Evolutionary conservation across 2,329 filamentous ascomycete species (phyloP), one percentile per base, ranked within the genome.

Genomic region (Botrytis deweyae): DNA sequence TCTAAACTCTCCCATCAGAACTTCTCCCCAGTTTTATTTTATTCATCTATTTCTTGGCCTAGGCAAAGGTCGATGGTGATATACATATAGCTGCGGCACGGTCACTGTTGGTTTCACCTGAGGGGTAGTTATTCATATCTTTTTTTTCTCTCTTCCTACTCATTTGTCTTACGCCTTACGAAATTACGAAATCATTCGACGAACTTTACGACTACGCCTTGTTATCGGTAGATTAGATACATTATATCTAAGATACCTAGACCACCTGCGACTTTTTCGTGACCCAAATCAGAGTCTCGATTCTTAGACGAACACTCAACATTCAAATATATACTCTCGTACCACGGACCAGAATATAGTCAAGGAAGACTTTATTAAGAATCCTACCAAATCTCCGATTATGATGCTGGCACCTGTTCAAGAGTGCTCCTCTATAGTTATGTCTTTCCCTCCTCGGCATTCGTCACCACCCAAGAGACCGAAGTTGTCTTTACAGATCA

Each of bases 401-500:
- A 79, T 78, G 74, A 80, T 80, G 77, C 74, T 79, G 74, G 75
- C 76, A 75, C 73, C 79, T 74, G 73, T 76, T 55, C 75, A 72
- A 73, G 74, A 77, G 46, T 78, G 73, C 67, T 72, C 76, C 72
- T 70, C 79, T 74, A 73, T 73, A 62, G 64, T 76, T 70, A 79
- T 81, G 80, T 79, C 80, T 74, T 73, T 78, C 65, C 59, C 79
- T 36, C 70, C 77, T 61, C 73, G 74, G 58, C 74, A 77, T 36
- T 76, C 77, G 20, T 79, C 79, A 40, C 76, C 80, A 42, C 76
- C 78, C n/a, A 81, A 81, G 70, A 75, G 80, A 79, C 89, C 89
- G 4, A 85, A 88, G 79, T 82, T 91, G 76, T 88, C 87, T 72
- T 85, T 89, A 77, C 86, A 88, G 79, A 89, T 85, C 78, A 87